Conservation (phyloP, 1,284 basidiomycete genomes). For the Malassezia psittaci region DNA sequence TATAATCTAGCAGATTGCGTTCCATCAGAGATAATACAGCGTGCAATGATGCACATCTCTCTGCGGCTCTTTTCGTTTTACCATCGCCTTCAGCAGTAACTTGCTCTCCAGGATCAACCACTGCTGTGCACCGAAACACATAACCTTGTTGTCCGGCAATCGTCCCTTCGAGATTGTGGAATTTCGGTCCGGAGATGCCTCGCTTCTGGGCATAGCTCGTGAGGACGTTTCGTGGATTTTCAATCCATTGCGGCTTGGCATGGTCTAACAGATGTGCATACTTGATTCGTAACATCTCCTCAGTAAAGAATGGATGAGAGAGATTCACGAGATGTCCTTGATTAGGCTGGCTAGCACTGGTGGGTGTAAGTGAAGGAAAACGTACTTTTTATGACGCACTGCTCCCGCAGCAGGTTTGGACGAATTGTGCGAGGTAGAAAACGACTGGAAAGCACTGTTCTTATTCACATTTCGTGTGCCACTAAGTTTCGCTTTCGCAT, state of each 20-base stretch:
- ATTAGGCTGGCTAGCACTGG: not conserved
- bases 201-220: constrained; percentile 28
- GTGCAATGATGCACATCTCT: constrained; percentile 56
- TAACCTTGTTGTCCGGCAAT: constrained; percentile 26
- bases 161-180: constrained; percentile 24
- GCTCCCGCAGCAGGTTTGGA: not conserved
- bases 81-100: constrained; percentile 56
- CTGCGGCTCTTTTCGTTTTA: constrained; percentile 60
- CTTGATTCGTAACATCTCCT: not conserved
- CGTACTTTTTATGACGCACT: constrained; percentile 6
- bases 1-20: constrained; percentile 6
- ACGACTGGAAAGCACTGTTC: no score
- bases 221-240: constrained; percentile 38
- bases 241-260: constrained; percentile 49
- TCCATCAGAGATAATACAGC: constrained; percentile 28
- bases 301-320: not conserved
- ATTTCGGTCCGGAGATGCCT: constrained; percentile 24
- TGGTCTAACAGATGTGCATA: constrained; percentile 58
- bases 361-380: not conserved
- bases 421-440: not conserved
- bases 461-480: no score
- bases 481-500: no score
- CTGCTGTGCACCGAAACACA: constrained; percentile 20
- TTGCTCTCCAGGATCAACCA: constrained; percentile 5
- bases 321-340: not conserved